Conservation (phyloP, 192 early-diverging fungal genomes). For the Spizellomyces sp. region DNA sequence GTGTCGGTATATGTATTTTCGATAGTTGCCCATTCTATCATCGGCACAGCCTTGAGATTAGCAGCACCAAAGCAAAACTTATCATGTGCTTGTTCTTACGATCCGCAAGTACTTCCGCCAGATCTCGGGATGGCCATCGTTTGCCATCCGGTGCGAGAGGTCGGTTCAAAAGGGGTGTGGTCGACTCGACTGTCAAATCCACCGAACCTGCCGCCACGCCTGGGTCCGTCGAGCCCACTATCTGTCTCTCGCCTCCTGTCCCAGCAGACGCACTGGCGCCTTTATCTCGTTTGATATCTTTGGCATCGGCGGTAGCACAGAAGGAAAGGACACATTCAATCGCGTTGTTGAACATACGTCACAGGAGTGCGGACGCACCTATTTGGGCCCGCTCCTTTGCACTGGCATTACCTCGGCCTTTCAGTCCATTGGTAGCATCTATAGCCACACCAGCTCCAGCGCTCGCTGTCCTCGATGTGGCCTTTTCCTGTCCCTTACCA, state of each 20-base stretch:
- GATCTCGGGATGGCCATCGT: slow-evolving; percentile 50
- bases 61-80: no score
- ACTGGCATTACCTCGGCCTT: slow-evolving; percentile 12
- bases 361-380: background rate
- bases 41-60: background rate
- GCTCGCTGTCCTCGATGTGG: slow-evolving; percentile 8
- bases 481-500: background rate
- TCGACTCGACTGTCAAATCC: background rate
- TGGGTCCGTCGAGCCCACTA: background rate
- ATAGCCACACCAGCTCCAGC: slow-evolving; percentile 6
- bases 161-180: background rate
- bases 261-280: slow-evolving; percentile 1
- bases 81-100: slow-evolving; percentile 24
- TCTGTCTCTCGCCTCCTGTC: background rate
- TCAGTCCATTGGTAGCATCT: background rate
- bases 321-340: no score
- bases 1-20: slow-evolving; percentile 59
- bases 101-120: slow-evolving; percentile 58
- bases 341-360: background rate
- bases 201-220: background rate
- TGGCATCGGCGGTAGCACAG: background rate
- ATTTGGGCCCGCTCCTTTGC: slow-evolving; percentile 9
- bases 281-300: slow-evolving; percentile 1
- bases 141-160: slow-evolving; percentile 39
- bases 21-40: slow-evolving; percentile 56